Conservation (phyloP, 1,284 basidiomycete genomes). For the Cryptococcus depauperatus region DNA sequence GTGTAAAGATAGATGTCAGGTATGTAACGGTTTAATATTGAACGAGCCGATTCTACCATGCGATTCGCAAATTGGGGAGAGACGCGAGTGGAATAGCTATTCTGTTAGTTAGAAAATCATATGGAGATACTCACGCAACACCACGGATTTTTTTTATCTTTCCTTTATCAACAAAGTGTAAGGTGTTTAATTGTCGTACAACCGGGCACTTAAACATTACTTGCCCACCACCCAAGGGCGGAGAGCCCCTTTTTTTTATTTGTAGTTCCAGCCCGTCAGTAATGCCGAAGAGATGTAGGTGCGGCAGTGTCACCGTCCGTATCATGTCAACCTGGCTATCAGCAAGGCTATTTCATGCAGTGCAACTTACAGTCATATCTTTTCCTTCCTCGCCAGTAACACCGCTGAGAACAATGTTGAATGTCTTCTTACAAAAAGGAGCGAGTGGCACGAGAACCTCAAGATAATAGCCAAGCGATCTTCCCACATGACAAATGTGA, state of each 20-base stretch:
- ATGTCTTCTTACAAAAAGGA: constrained; percentile 83
- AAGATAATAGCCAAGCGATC: constrained; percentile 82
- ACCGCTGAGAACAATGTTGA: constrained; percentile 73
- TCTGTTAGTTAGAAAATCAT: background rate
- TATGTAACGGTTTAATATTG: constrained; percentile 89
- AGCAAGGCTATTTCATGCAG: constrained; percentile 4
- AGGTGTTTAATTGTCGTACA: constrained; percentile 77
- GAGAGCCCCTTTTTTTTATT: constrained; percentile 89
- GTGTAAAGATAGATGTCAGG: constrained; percentile 98
- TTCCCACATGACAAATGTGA: constrained; percentile 80
- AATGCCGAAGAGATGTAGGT: constrained; percentile 81
- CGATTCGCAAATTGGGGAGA: constrained; percentile 95
- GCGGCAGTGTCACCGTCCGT: constrained; percentile 85
- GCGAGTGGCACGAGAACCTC: constrained; percentile 85
- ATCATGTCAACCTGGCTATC: constrained; percentile 67
- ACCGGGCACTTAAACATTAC: constrained; percentile 87
- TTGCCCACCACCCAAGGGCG: constrained; percentile 86
- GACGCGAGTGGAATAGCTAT: constrained; percentile 84
- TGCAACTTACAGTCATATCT: constrained; percentile 67
- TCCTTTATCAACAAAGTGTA: constrained; percentile 86
- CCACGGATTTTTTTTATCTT: constrained; percentile 91
- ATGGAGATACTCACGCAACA: constrained; percentile 62
- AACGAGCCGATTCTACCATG: constrained; percentile 89
- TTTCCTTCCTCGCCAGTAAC: constrained; percentile 77
- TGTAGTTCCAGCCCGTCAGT: constrained; percentile 78